These are phyloP conservation scores for Lindgomyces ingoldianus DNA, from an alignment of 495 filamentous ascomycete species.

Conservation along the genomic window DNA sequence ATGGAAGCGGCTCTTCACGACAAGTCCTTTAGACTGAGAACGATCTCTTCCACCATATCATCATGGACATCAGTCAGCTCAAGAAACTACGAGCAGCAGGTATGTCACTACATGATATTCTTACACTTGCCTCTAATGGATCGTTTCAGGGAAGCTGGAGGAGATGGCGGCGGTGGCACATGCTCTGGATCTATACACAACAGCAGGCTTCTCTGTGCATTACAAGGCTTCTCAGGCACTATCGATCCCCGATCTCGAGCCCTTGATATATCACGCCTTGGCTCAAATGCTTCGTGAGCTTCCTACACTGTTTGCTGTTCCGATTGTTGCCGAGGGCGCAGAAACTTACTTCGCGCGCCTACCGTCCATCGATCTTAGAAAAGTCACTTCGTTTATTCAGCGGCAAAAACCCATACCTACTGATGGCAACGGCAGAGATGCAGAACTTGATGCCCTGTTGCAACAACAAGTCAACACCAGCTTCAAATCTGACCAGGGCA, in stretches of 20 bases:
- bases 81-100: background rate
- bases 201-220: background rate
- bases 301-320: slow-evolving; percentile 4
- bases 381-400: background rate
- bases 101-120: background rate
- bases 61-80: background rate
- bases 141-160: background rate
- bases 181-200: background rate
- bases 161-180: background rate
- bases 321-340: background rate
- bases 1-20: no score
- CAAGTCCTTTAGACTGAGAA: no score
- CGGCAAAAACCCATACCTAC: background rate
- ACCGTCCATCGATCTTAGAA: background rate
- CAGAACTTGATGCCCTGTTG: background rate
- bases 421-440: slow-evolving; percentile 4
- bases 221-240: background rate
- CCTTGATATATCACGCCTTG: background rate
- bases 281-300: background rate
- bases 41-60: no score
- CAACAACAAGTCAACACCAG: background rate
- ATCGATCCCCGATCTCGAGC: background rate
- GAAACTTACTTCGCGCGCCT: background rate
- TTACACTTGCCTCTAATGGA: background rate
- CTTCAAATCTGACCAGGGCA: background rate